Conservation (phyloP, 2,329 filamentous ascomycete species). For the Alternaria consortialis region DNA sequence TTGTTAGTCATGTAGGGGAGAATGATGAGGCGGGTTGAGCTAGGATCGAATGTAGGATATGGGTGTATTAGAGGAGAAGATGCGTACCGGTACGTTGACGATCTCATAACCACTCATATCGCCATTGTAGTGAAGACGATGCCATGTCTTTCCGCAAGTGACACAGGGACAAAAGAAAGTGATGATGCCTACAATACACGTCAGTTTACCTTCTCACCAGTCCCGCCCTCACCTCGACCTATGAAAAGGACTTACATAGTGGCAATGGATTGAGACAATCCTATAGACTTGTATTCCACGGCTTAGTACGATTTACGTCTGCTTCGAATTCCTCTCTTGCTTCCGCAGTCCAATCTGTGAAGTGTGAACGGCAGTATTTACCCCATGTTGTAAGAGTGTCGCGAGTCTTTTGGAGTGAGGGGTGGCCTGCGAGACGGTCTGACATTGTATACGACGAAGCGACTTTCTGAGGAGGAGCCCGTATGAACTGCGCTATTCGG, state of each 20-base stretch:
- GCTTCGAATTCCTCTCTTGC: conserved; percentile 4
- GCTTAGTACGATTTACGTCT: neutral
- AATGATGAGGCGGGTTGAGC: neutral
- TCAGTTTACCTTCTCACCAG: neutral
- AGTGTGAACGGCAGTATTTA: neutral
- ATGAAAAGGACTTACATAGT: conserved; percentile 4
- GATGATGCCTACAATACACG: neutral
- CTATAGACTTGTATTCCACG: conserved; percentile 11
- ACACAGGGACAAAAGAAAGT: conserved; percentile 8
- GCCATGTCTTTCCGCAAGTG: conserved; percentile 10
- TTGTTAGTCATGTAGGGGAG: neutral
- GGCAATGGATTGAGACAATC: conserved; percentile 4
- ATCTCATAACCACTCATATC: neutral
- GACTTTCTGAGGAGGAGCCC: neutral
- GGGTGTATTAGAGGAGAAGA: neutral
- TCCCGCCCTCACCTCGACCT: neutral
- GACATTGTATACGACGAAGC: neutral
- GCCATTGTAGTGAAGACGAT: conserved; percentile 1
- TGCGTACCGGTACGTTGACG: neutral
- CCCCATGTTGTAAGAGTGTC: conserved; percentile 1
- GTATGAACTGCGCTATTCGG: neutral
- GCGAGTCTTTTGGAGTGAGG: neutral
- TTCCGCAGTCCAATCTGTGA: neutral
- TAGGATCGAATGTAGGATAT: neutral
- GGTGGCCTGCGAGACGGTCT: neutral